phyloP scores from a whole-genome alignment of 139 green algal species.

The Asterochloris sp. region DNA sequence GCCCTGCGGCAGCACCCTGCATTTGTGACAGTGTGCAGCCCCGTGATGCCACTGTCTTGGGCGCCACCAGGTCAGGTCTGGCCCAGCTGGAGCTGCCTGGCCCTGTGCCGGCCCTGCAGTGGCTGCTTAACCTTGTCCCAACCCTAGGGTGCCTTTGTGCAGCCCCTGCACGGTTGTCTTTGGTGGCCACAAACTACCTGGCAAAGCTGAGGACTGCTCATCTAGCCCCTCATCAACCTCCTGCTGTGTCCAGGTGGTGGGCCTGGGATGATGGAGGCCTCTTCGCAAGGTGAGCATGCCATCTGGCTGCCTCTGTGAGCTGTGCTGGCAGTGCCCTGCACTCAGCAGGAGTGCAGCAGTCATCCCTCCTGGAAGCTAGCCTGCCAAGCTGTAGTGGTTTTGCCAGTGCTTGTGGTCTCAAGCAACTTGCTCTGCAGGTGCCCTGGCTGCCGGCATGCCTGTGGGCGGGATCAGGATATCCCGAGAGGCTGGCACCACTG shows the following conservation, averaged over 20 bases:
- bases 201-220: background rate
- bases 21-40: too few relatives aligned
- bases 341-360: background rate
- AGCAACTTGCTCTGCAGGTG: conserved; percentile 23
- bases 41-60: too few relatives aligned
- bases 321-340: background rate
- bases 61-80: too few relatives aligned
- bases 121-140: too few relatives aligned
- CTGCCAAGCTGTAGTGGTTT: background rate
- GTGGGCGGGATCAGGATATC: conserved; percentile 65
- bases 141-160: too few relatives aligned
- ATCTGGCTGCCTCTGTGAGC: background rate
- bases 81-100: too few relatives aligned
- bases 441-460: conserved; percentile 35
- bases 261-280: conserved; percentile 66
- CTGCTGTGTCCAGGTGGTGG: conserved; percentile 27
- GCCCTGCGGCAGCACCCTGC: too few relatives aligned
- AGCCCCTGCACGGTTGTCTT: too few relatives aligned
- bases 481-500: conserved; percentile 62
- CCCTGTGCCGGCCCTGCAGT: too few relatives aligned
- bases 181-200: too few relatives aligned
- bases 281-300: background rate
- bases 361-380: background rate
- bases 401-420: background rate
- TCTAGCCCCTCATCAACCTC: background rate